Conservation (phyloP, 208 protist species). For the Trypanosoma cruzi region DNA sequence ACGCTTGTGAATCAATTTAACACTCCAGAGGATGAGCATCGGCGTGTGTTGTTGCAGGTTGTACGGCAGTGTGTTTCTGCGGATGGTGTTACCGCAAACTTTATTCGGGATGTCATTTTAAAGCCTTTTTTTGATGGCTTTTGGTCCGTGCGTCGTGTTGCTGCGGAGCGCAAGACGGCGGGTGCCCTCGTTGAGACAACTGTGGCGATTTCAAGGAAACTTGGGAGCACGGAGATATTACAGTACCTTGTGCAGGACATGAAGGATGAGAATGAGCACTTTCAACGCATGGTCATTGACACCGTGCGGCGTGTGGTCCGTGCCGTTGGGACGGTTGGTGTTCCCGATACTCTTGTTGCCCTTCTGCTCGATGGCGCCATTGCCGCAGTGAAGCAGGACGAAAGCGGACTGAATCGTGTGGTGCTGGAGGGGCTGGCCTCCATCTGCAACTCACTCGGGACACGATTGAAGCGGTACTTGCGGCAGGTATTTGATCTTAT, state of each 20-base stretch:
- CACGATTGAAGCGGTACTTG: conserved; percentile 94
- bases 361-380: conserved; percentile 97
- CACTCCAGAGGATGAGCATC: conserved; percentile 98
- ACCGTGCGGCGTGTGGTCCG: conserved; percentile 90
- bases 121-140: conserved; percentile 94
- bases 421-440: conserved; percentile 93
- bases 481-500: conserved; percentile 97
- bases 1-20: conserved; percentile 95
- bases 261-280: conserved; percentile 98
- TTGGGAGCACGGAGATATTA: conserved; percentile 95
- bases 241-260: conserved; percentile 95
- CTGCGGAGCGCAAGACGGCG: conserved; percentile 95
- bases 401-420: conserved; percentile 87
- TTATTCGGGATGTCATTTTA: conserved; percentile 93
- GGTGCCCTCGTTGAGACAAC: conserved; percentile 96
- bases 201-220: conserved; percentile 95
- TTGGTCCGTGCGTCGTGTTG: conserved; percentile 96
- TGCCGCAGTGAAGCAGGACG: conserved; percentile 97
- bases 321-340: conserved; percentile 83
- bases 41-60: conserved; percentile 98
- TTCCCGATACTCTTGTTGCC: conserved; percentile 93
- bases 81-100: conserved; percentile 95
- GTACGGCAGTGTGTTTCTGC: conserved; percentile 98
- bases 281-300: conserved; percentile 96
- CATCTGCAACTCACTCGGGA: conserved; percentile 95